These are phyloP conservation scores for Passiflora organensis DNA, from an alignment of 345 rosid genomes.

Conservation along the genomic window DNA sequence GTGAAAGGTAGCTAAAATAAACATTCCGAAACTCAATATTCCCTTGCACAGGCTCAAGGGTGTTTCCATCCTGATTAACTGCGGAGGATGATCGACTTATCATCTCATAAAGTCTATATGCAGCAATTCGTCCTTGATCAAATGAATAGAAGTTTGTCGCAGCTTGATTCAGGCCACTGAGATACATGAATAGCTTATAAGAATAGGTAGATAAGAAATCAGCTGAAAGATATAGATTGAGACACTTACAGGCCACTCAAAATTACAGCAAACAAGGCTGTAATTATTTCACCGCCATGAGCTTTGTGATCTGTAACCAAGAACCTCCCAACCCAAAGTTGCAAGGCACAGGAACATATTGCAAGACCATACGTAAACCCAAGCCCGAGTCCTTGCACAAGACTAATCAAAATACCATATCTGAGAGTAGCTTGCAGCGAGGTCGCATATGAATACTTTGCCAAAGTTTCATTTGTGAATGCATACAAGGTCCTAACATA, in stretches of 20 bases:
- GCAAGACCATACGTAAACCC: constrained; percentile 99
- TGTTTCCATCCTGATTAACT: constrained; percentile 68
- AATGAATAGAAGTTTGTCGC: constrained; percentile 98
- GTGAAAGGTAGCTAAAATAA: constrained; percentile 96
- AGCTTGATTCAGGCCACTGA: constrained; percentile 96
- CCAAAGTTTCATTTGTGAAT: constrained; percentile 94
- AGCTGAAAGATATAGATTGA: constrained; percentile 17
- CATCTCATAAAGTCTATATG: constrained; percentile 97
- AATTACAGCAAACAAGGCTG: constrained; percentile 87
- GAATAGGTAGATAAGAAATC: constrained; percentile 5
- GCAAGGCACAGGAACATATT: constrained; percentile 92
- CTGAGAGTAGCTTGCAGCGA: constrained; percentile 94
- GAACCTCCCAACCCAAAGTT: constrained; percentile 92
- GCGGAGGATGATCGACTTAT: constrained; percentile 84
- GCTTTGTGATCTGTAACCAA: constrained; percentile 50
- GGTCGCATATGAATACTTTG: constrained; percentile 94
- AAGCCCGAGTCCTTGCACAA: constrained; percentile 99
- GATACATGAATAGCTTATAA: constrained; percentile 13
- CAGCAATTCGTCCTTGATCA: constrained; percentile 99
- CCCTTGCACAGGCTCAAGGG: constrained; percentile 61
- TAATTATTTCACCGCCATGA: constrained; percentile 86
- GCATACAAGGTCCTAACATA: constrained; percentile 86
- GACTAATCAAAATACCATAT: constrained; percentile 89
- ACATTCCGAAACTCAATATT: constrained; percentile 96
- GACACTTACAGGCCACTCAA: constrained; percentile 97